These are phyloP conservation scores for Cocos nucifera DNA, from an alignment of 176 grass and related monocot species.

Conservation along the genomic window DNA sequence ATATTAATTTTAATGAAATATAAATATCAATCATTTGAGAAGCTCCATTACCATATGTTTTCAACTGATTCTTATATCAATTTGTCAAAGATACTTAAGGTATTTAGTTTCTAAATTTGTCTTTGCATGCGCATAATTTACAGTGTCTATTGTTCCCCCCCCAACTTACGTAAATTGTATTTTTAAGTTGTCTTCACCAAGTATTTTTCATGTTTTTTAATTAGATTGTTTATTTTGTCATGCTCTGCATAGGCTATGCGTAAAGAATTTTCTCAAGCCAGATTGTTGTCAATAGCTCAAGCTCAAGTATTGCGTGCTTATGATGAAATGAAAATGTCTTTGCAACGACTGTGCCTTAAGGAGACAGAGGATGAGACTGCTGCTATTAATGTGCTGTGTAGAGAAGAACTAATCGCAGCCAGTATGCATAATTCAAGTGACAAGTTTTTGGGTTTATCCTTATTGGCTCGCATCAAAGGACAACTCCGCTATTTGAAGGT, in stretches of 20 bases:
- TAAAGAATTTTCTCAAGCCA: slow-evolving; percentile 89
- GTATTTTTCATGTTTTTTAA: slow-evolving; percentile 4
- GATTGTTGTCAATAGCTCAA: slow-evolving; percentile 68
- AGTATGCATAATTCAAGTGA: slow-evolving; percentile 81
- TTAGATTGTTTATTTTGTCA: background rate
- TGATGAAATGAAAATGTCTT: slow-evolving; percentile 96
- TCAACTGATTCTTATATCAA: too few species aligned
- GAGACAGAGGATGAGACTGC: slow-evolving; percentile 53
- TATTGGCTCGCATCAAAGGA: slow-evolving; percentile 73
- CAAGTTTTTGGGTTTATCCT: slow-evolving; percentile 57
- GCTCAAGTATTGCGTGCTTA: slow-evolving; percentile 69
- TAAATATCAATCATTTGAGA: too few species aligned
- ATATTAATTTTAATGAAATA: too few species aligned
- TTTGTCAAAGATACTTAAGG: too few species aligned
- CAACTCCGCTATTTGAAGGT: slow-evolving; percentile 90
- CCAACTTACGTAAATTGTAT: background rate
- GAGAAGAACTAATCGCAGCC: slow-evolving; percentile 63
- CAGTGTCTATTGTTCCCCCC: too few species aligned
- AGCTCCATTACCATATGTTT: too few species aligned
- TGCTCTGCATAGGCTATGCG: slow-evolving; percentile 61
- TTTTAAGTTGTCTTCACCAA: background rate
- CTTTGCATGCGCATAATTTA: too few species aligned
- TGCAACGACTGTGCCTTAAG: slow-evolving; percentile 64
- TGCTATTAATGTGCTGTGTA: slow-evolving; percentile 62
- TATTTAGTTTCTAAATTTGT: too few species aligned